Conservation (phyloP, 1,284 basidiomycete genomes). For the Pseudomicrostroma phylloplanum region DNA sequence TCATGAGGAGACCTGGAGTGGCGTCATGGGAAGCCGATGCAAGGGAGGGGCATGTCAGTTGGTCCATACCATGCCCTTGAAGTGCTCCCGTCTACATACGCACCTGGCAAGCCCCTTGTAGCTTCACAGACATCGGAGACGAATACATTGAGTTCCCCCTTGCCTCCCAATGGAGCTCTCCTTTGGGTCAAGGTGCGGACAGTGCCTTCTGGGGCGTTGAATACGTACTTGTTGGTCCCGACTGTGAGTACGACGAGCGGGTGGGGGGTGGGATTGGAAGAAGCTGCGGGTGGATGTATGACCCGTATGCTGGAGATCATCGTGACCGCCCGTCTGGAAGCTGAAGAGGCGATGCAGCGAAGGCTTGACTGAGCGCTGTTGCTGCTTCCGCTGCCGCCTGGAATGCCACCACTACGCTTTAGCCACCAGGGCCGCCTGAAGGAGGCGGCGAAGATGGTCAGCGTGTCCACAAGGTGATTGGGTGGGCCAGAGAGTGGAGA, state of each 20-base stretch:
- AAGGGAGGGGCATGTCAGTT: too few relatives aligned
- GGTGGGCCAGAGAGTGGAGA: too few relatives aligned
- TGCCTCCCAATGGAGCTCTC: constrained; percentile 58
- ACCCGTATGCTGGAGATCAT: constrained; percentile 28
- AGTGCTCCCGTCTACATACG: too few relatives aligned
- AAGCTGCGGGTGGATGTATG: constrained; percentile 45
- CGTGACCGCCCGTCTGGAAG: background rate
- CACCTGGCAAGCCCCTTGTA: constrained; percentile 67
- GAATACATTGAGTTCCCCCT: constrained; percentile 61
- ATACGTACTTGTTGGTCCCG: constrained; percentile 71
- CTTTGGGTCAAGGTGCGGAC: constrained; percentile 68
- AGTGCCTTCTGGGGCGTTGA: constrained; percentile 77
- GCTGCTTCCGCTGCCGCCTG: too few relatives aligned
- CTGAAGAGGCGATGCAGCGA: too few relatives aligned
- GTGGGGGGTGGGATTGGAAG: constrained; percentile 66
- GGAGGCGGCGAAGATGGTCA: too few relatives aligned
- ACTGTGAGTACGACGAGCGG: constrained; percentile 68
- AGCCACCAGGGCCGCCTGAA: too few relatives aligned
- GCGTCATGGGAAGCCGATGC: background rate
- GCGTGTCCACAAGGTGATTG: too few relatives aligned
- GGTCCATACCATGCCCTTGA: too few relatives aligned
- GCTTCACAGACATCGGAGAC: constrained; percentile 63
- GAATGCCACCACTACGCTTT: too few relatives aligned
- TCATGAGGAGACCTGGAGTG: constrained; percentile 68
- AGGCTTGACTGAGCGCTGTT: too few relatives aligned